Conservation (phyloP, 202 grass and related monocot species). For the Musa balbisiana region DNA sequence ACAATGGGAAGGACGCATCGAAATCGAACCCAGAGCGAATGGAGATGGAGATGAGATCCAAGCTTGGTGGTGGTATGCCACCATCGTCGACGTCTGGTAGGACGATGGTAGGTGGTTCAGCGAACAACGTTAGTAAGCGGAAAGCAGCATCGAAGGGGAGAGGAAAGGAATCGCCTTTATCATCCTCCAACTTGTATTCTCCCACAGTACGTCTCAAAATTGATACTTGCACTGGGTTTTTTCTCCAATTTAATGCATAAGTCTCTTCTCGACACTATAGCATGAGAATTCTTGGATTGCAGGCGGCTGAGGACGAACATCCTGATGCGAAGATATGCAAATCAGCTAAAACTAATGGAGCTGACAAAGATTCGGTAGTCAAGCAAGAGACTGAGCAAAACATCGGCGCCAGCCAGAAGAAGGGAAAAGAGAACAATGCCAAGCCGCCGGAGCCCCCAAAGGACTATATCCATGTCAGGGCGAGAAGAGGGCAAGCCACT, state of each 20-base stretch:
- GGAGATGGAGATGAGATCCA: constrained; percentile 1
- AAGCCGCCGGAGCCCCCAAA: constrained; percentile 35
- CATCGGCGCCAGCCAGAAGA: constrained; percentile 9
- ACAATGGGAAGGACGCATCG: background rate
- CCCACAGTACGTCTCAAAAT: constrained; percentile 5
- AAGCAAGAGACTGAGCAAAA: constrained; percentile 8
- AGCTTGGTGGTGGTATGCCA: background rate
- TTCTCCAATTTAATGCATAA: too few species aligned
- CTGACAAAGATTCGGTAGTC: background rate
- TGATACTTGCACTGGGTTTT: background rate
- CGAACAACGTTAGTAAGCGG: constrained; percentile 48
- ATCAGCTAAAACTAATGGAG: background rate
- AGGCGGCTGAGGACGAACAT: background rate
- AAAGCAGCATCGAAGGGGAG: constrained; percentile 27
- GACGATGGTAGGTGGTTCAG: background rate
- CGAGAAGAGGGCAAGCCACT: constrained; percentile 85
- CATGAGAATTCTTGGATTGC: background rate
- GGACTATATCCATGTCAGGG: constrained; percentile 89
- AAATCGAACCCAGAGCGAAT: background rate
- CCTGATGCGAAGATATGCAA: constrained; percentile 18
- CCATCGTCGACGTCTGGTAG: background rate
- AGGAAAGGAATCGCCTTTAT: constrained; percentile 6
- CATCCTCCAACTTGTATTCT: background rate
- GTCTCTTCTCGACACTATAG: background rate
- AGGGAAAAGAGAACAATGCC: constrained; percentile 29